Evolutionary conservation across 768 basidiomycete species (phyloP).

Genomic region (Hericium coralloides): DNA sequence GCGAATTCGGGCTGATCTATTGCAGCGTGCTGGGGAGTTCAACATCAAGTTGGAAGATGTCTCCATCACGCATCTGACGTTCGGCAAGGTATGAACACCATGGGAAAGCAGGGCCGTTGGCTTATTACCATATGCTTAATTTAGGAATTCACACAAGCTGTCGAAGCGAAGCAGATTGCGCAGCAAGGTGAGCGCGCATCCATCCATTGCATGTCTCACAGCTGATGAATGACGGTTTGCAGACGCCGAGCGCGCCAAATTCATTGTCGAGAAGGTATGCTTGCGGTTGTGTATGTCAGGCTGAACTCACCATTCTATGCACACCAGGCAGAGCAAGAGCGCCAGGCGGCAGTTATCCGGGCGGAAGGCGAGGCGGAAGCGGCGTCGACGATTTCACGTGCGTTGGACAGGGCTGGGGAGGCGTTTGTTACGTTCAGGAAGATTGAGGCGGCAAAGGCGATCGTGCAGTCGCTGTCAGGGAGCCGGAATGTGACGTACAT

Average conservation of each 20-base stretch:
- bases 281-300: not conserved
- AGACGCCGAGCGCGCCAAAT: conserved; percentile 99
- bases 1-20: conserved; percentile 83
- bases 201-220: not conserved
- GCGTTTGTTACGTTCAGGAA: conserved; percentile 91
- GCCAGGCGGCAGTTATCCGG: conserved; percentile 95
- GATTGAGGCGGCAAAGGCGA: conserved; percentile 98
- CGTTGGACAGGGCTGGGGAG: conserved; percentile 90
- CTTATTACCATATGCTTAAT: conserved; percentile 1
- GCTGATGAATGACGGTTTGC: conserved; percentile 2
- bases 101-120: not conserved
- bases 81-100: conserved; percentile 58
- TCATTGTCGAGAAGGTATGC: conserved; percentile 92
- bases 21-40: conserved; percentile 93
- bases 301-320: conserved; percentile 5
- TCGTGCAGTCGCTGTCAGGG: conserved; percentile 71
- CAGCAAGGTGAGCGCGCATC: conserved; percentile 67
- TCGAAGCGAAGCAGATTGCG: conserved; percentile 99
- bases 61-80: conserved; percentile 87
- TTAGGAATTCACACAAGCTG: conserved; percentile 94
- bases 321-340: conserved; percentile 91
- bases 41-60: conserved; percentile 95
- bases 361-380: conserved; percentile 99
- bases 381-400: conserved; percentile 83
- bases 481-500: conserved; percentile 89